Evolutionary conservation across 2,329 filamentous ascomycete genomes (phyloP).

Genomic region (Xylariaceae sp.): DNA sequence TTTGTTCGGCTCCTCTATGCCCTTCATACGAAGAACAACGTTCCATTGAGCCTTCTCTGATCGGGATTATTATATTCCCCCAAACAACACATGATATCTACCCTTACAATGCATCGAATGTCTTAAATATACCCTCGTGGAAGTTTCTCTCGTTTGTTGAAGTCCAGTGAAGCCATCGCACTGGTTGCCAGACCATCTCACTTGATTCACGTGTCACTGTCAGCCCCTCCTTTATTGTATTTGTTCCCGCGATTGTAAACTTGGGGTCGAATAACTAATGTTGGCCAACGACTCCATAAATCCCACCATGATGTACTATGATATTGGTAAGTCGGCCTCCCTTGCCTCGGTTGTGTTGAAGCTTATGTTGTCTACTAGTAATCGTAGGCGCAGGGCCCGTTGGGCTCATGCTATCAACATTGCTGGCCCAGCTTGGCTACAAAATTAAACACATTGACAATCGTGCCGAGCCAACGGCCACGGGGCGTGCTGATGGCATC

Average conservation of each 20-base stretch:
- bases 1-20: background rate
- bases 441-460: conserved; percentile 95
- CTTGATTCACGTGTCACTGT: background rate
- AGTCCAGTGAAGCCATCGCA: background rate
- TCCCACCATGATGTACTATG: conserved; percentile 33
- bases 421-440: conserved; percentile 87
- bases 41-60: too few species aligned
- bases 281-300: conserved; percentile 25
- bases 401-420: conserved; percentile 80
- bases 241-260: background rate
- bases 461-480: conserved; percentile 74
- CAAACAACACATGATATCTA: background rate
- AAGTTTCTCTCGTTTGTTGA: too few species aligned
- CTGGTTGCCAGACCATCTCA: background rate
- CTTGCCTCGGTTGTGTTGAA: conserved; percentile 12
- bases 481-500: conserved; percentile 85
- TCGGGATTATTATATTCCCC: too few species aligned
- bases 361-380: conserved; percentile 45
- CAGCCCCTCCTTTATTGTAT: background rate
- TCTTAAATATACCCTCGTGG: too few species aligned
- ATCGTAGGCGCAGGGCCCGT: conserved; percentile 87
- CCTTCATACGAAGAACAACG: background rate
- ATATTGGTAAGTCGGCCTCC: conserved; percentile 37
- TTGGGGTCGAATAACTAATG: background rate
- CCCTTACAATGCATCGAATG: too few species aligned